Base-by-base conservation (phyloP, 352 stramenopile genomes). In the Peronosclerospora sorghi region DNA sequence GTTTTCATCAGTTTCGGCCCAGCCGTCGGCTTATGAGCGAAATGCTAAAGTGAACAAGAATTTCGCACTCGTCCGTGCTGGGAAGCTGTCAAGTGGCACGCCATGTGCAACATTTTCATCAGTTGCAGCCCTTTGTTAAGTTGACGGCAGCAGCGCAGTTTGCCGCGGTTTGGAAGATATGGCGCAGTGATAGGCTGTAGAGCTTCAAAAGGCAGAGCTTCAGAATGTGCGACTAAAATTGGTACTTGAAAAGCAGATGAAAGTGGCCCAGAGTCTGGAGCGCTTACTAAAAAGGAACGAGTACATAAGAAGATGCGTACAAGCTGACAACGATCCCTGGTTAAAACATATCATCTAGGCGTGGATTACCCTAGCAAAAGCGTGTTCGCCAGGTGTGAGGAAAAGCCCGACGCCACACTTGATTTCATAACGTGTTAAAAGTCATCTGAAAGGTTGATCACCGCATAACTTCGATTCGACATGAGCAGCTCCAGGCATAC, bases 181-280 rank as follows among this genome's bases (percentile, higher is more conserved):
- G 30, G 66, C 66, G 2, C 46, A 61, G 15, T 50, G 59, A 7
- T 64, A 79, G 35, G 55, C 54, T 1, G 27, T 50, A 8, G 63
- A 74, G 36, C 50, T 57, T 6, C 51, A 67, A 43, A 63, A 66
- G 28, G 49, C 60, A 14, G 63, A 77, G 49, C 57, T 26, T 26
- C 64, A 78, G 36, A 76, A 79, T 27, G 51, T 70, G 32, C 54
- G 59, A 15, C 58, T 82, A 0, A 69, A 65, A 26, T 28, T 63
- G 15, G 57, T 73, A 23, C 40, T 79, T 17, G 64, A 82, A 38
- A 65, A 65, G 24, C 61, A 75, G 50, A 68, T 70, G 45, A 72
- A 70, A 47, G 44, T 72, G 45, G 58, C 50, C 40, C 69, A 68
- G 30, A 66, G 49, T 7, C 55, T 72, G 17, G 58, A 70, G 52